Conservation (phyloP, 352 stramenopile species). For the Phytophthora colocasiae region DNA sequence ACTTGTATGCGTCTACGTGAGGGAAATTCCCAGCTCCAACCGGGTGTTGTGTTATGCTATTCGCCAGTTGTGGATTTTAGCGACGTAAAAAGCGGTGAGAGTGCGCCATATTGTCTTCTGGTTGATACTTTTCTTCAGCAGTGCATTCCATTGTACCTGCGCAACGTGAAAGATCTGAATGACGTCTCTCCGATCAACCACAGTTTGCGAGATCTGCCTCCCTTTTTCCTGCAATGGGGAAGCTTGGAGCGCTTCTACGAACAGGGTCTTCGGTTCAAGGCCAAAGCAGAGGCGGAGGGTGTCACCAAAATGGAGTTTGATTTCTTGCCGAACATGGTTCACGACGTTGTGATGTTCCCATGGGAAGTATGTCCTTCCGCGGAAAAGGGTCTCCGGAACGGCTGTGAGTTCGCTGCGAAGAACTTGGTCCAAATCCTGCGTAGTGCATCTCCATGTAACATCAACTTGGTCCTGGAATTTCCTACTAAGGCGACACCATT, state of each 20-base stretch:
- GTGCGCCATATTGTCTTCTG: slow-evolving; percentile 34
- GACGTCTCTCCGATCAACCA: slow-evolving; percentile 44
- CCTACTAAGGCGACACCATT: too few relatives aligned
- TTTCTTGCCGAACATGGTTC: slow-evolving; percentile 40
- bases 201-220: slow-evolving; percentile 37
- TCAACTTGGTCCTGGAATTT: too few relatives aligned
- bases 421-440: slow-evolving; percentile 21
- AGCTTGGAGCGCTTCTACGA: slow-evolving; percentile 38
- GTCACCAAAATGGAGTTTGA: slow-evolving; percentile 49
- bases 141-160: slow-evolving; percentile 26
- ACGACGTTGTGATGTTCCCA: slow-evolving; percentile 36
- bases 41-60: slow-evolving; percentile 31
- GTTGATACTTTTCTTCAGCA: slow-evolving; percentile 31
- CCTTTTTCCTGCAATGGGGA: slow-evolving; percentile 45
- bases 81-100: slow-evolving; percentile 25
- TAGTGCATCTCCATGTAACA: background rate
- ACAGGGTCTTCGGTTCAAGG: slow-evolving; percentile 38
- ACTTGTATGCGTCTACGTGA: slow-evolving; percentile 40
- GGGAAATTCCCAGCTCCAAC: slow-evolving; percentile 22
- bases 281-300: slow-evolving; percentile 30
- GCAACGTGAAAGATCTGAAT: slow-evolving; percentile 26
- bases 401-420: slow-evolving; percentile 30
- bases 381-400: slow-evolving; percentile 33
- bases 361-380: slow-evolving; percentile 35
- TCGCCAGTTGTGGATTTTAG: slow-evolving; percentile 32